phyloP scores from a whole-genome alignment of 106 monocot genomes.

The Hemerocallis citrina region DNA sequence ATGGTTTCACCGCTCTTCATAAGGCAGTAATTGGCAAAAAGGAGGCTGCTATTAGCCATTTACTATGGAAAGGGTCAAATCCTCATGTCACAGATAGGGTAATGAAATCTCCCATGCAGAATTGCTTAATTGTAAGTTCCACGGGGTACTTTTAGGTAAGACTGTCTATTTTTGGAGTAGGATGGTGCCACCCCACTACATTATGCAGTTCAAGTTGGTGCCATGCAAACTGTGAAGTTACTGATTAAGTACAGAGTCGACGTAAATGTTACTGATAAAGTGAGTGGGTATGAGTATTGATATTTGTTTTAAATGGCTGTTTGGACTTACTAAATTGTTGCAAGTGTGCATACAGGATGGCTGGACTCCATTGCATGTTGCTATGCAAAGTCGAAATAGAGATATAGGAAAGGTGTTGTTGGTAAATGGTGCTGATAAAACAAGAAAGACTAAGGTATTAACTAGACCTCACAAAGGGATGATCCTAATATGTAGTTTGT shows the following conservation, averaged over 20 bases:
- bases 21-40: slow-evolving; percentile 89
- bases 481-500: background rate
- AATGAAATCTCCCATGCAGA: background rate
- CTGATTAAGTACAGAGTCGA: slow-evolving; percentile 89
- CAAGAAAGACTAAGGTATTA: slow-evolving; percentile 80
- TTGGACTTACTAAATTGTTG: slow-evolving; percentile 1
- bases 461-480: background rate
- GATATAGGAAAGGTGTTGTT: slow-evolving; percentile 85
- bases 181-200: slow-evolving; percentile 92
- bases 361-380: slow-evolving; percentile 90
- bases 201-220: slow-evolving; percentile 93
- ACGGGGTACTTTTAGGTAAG: background rate
- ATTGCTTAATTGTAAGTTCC: no score
- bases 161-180: slow-evolving; percentile 21
- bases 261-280: slow-evolving; percentile 85
- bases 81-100: slow-evolving; percentile 79
- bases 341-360: slow-evolving; percentile 54
- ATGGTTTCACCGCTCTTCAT: slow-evolving; percentile 86
- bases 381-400: slow-evolving; percentile 80
- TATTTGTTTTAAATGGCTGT: slow-evolving; percentile 3
- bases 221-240: slow-evolving; percentile 89
- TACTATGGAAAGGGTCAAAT: slow-evolving; percentile 84
- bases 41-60: slow-evolving; percentile 89
- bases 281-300: slow-evolving; percentile 20
- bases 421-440: slow-evolving; percentile 80